A percentile compares a stretch with the other conserved stretches of the same genome.
These are phyloP conservation scores for Neurospora crassa DNA, from an alignment of 2,329 filamentous ascomycete genomes.

Conservation along the genomic window DNA sequence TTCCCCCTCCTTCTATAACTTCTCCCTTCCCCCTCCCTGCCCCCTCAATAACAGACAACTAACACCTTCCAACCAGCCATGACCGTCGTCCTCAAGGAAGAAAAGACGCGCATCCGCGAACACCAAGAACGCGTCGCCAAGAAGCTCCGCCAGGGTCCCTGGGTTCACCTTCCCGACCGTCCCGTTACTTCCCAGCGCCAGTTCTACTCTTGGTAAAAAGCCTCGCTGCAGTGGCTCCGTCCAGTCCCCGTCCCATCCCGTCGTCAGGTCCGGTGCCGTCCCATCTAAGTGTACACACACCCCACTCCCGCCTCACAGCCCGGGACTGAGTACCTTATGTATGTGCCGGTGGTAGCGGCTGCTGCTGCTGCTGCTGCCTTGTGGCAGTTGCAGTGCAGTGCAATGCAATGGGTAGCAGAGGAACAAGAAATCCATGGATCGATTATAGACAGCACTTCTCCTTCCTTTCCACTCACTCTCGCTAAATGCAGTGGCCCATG, in stretches of 20 bases:
- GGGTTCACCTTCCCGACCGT: slow-evolving; percentile 81
- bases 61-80: slow-evolving; percentile 43
- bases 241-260: too few species aligned
- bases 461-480: not conserved
- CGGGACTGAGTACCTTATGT: too few species aligned
- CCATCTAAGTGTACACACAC: too few species aligned
- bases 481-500: not conserved
- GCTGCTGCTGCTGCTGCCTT: too few species aligned
- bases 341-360: too few species aligned
- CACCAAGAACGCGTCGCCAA: slow-evolving; percentile 70
- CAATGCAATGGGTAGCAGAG: too few species aligned
- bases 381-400: too few species aligned
- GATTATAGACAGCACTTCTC: too few species aligned
- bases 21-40: not conserved
- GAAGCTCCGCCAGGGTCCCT: slow-evolving; percentile 65
- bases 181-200: slow-evolving; percentile 76
- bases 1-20: not conserved
- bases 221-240: too few species aligned
- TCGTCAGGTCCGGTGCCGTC: too few species aligned
- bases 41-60: not conserved
- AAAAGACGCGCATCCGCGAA: slow-evolving; percentile 77
- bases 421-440: too few species aligned
- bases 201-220: slow-evolving; percentile 76
- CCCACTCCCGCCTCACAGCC: too few species aligned
- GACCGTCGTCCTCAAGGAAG: slow-evolving; percentile 80